Evolutionary conservation across 2,329 filamentous ascomycete species (phyloP).

Genomic region (Hirsutella minnesotensis): DNA sequence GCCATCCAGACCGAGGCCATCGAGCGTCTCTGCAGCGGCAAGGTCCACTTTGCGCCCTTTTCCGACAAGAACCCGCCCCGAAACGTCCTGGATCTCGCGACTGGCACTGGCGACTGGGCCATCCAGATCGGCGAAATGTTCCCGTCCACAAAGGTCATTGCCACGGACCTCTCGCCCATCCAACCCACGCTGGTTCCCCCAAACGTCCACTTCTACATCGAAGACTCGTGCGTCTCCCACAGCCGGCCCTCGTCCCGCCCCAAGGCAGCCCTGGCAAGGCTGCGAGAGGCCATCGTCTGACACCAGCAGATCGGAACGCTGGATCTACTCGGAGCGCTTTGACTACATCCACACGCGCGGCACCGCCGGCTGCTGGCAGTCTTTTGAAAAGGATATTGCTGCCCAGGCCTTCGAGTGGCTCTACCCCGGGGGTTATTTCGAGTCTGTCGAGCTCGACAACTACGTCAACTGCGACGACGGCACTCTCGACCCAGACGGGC

Average conservation of each 20-base stretch:
- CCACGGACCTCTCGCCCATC: conserved; percentile 56
- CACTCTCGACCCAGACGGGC: conserved; percentile 24
- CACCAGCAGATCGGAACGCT: conserved; percentile 28
- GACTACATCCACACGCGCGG: conserved; percentile 43
- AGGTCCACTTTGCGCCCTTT: conserved; percentile 30
- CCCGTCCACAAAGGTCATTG: conserved; percentile 44
- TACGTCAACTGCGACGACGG: conserved; percentile 30
- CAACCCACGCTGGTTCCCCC: conserved; percentile 54
- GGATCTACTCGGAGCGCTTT: conserved; percentile 40
- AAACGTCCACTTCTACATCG: conserved; percentile 67
- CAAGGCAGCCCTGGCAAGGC: no score
- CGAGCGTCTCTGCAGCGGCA: conserved; percentile 24
- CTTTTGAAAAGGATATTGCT: conserved; percentile 37
- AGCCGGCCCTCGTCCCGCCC: no score
- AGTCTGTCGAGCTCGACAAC: conserved; percentile 36
- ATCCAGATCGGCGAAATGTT: conserved; percentile 55
- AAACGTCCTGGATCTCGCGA: conserved; percentile 30
- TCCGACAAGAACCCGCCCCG: conserved; percentile 20
- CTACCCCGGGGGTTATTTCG: conserved; percentile 40
- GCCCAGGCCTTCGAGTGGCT: conserved; percentile 35
- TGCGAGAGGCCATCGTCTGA: neutral
- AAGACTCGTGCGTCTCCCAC: conserved; percentile 40
- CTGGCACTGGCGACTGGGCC: conserved; percentile 45
- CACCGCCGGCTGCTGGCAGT: conserved; percentile 35
- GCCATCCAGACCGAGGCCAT: conserved; percentile 27